These are phyloP conservation scores for Beauveria brongniartii DNA, from an alignment of 2,329 filamentous ascomycete species.

Conservation along the genomic window DNA sequence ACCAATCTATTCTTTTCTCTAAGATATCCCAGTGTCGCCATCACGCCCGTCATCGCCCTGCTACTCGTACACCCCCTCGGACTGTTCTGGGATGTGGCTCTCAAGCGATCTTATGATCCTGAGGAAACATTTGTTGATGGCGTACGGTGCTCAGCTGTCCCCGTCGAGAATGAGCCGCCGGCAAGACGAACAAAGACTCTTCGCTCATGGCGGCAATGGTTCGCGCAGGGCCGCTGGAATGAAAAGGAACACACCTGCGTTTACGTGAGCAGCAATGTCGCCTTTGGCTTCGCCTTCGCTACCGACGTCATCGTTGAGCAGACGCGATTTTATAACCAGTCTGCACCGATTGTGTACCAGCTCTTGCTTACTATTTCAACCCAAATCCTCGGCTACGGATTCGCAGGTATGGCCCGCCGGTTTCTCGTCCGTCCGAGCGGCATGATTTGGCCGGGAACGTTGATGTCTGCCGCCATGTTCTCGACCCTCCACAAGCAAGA, in stretches of 20 bases:
- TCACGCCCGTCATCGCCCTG: constrained; percentile 81
- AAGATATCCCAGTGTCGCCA: constrained; percentile 82
- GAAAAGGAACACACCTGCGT: constrained; percentile 85
- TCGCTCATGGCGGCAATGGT: constrained; percentile 56
- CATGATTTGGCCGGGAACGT: constrained; percentile 86
- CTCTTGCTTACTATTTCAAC: constrained; percentile 77
- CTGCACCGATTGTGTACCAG: constrained; percentile 69
- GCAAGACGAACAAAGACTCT: constrained; percentile 20
- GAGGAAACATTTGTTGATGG: constrained; percentile 44
- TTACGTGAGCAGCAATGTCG: constrained; percentile 84
- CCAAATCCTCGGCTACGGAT: constrained; percentile 78
- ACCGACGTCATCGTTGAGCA: constrained; percentile 89
- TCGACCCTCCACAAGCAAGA: constrained; percentile 77
- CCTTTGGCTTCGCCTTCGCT: constrained; percentile 82
- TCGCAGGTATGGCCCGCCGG: constrained; percentile 71
- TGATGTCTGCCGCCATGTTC: constrained; percentile 87
- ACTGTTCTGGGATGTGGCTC: constrained; percentile 64
- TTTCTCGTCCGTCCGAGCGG: constrained; percentile 78
- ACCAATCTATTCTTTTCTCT: constrained; percentile 85
- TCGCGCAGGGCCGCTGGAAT: constrained; percentile 76
- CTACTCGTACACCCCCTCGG: constrained; percentile 79
- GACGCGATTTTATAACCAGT: constrained; percentile 80
- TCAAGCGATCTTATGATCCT: constrained; percentile 55
- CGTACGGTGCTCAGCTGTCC: constrained; percentile 21
- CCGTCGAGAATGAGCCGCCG: constrained; percentile 15